phyloP scores from a whole-genome alignment of 83 land plant species.

The Diphasiastrum complanatum region DNA sequence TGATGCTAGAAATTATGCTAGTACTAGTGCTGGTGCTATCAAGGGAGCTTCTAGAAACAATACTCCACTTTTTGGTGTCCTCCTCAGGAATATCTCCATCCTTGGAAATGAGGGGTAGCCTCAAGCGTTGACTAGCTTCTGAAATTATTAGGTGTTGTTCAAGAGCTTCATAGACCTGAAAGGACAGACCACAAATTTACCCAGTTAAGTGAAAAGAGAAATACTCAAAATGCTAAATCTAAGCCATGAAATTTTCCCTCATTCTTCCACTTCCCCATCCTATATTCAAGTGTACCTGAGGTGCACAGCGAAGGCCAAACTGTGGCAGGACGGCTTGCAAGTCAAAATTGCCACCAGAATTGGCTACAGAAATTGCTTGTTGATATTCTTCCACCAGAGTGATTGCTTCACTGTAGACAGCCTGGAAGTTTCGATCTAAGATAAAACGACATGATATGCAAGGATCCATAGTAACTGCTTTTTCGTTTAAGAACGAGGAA shows the following conservation, averaged over 20 bases:
- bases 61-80: slow-evolving; percentile 69
- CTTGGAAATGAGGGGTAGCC: slow-evolving; percentile 86
- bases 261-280: too few relatives aligned
- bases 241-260: too few relatives aligned
- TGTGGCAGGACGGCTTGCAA: slow-evolving; percentile 51
- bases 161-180: slow-evolving; percentile 86
- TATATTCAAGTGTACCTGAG: slow-evolving; percentile 39
- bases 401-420: slow-evolving; percentile 70
- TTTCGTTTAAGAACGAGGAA: too few relatives aligned
- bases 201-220: too few relatives aligned
- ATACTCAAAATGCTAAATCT: too few relatives aligned
- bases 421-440: slow-evolving; percentile 40
- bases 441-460: too few relatives aligned
- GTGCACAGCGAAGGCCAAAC: slow-evolving; percentile 51
- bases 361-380: slow-evolving; percentile 59
- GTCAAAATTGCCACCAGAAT: slow-evolving; percentile 52
- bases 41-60: slow-evolving; percentile 62
- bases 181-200: not conserved
- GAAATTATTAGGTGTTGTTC: slow-evolving; percentile 78
- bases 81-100: slow-evolving; percentile 92
- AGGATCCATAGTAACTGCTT: too few relatives aligned
- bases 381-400: slow-evolving; percentile 90
- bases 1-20: slow-evolving; percentile 52
- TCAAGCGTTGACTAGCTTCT: slow-evolving; percentile 80
- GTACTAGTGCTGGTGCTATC: slow-evolving; percentile 73